These are phyloP conservation scores for Sugiyamaella boreocaroliniensis DNA, from an alignment of 805 yeast genomes.

Conservation along the genomic window DNA sequence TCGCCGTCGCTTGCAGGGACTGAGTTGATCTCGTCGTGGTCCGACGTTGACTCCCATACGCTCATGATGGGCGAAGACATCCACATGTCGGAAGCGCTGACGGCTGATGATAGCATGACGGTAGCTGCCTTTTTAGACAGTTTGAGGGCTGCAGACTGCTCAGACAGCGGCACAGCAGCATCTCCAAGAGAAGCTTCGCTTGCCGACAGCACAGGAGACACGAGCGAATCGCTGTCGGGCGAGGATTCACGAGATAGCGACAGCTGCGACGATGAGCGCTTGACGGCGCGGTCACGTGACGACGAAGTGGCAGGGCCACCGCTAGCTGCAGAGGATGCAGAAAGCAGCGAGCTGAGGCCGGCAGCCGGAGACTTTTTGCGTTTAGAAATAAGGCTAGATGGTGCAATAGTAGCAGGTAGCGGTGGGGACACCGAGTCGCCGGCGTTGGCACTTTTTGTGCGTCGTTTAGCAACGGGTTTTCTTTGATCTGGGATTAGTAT, in stretches of 20 bases:
- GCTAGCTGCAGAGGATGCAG: slow-evolving; percentile 4
- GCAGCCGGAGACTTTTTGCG: slow-evolving; percentile 15
- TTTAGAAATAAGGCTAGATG: slow-evolving; percentile 19
- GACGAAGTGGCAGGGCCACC: neutral
- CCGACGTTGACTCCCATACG: slow-evolving; percentile 1
- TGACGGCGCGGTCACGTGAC: neutral
- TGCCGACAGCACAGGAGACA: neutral
- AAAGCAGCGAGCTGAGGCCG: slow-evolving; percentile 8
- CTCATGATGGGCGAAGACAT: neutral
- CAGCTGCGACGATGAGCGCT: neutral
- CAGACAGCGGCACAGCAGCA: neutral
- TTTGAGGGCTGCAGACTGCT: slow-evolving; percentile 2
- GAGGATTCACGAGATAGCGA: neutral
- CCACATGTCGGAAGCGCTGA: slow-evolving; percentile 5
- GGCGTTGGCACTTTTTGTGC: slow-evolving; percentile 15
- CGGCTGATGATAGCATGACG: slow-evolving; percentile 9
- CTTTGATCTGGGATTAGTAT: slow-evolving; percentile 7
- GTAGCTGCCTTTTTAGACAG: slow-evolving; percentile 3
- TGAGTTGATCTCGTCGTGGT: neutral
- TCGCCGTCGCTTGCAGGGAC: neutral
- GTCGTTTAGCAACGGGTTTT: slow-evolving; percentile 6
- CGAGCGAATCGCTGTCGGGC: neutral
- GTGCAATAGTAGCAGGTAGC: slow-evolving; percentile 19
- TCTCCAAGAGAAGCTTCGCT: neutral
- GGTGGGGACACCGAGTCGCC: slow-evolving; percentile 1